Base-by-base conservation (phyloP, 495 filamentous ascomycete genomes). In the Penicillium ochrochloron region DNA sequence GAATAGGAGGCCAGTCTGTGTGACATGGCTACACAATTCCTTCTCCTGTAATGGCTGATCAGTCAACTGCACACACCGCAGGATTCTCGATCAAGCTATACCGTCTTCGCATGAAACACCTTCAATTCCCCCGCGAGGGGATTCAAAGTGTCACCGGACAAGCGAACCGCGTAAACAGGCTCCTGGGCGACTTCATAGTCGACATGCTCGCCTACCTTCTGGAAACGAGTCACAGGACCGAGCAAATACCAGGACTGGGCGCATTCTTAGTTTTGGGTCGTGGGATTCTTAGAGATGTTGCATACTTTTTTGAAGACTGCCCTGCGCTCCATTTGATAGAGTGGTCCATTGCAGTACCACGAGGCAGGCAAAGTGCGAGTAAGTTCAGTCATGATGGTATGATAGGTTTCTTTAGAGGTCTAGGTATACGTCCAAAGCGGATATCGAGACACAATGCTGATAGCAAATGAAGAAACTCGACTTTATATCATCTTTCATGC, bases 161-260 rank as follows among this genome's bases (percentile, higher is more conserved):
- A 71, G 44, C 83, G 80, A 56, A 78, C 72, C n/a, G 78, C 82
- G 46, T 76, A 71, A 33, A 88, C 70, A 1, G 72, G 69, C 31
- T 82, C 73, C 70, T 86, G 85, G 1, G 85, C 84, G 46, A 87
- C 76, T 57, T 88, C 85, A 68, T 87, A 88, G 15, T 70, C 62
- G 11, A 85, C 77, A 48, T 76, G 75, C 58, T 84, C 80, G 5
- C 76, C 75, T 23, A 75, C 67, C 10, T 71, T 68, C 48, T 78
- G 73, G 69, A 88, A 88, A 60, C 80, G 71, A 19, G 84, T 86
- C 19, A 87, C 75, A 0, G 85, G 85, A n/a, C 85, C 85, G n/a
- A 88, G 78, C 34, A 87, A 75, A 71, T 88, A 86, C 85, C 85
- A 88, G 33, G 85, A 80, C 84, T 87, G 59, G 46, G 54, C 8